Conservation (phyloP, 345 rosid genomes). For the Moringa oleifera region DNA sequence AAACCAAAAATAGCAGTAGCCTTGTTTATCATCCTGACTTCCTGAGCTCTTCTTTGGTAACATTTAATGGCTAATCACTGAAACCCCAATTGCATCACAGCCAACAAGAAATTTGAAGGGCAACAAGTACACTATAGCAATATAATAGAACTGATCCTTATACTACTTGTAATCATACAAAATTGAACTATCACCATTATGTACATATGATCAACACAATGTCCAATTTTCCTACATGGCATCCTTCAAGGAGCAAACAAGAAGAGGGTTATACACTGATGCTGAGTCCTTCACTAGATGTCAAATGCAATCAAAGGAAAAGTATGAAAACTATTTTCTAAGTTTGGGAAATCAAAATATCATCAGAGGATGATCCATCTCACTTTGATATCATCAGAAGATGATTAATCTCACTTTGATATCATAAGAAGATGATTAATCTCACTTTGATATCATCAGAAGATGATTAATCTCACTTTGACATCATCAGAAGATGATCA, state of each 20-base stretch:
- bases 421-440: too few species aligned
- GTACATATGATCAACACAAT: neutral
- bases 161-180: too few species aligned
- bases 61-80: too few species aligned
- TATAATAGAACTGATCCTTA: too few species aligned
- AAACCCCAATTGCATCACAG: too few species aligned
- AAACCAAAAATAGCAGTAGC: too few species aligned
- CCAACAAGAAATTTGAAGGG: too few species aligned
- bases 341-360: neutral
- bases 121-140: too few species aligned
- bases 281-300: neutral
- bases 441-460: too few species aligned
- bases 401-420: slow-evolving; percentile 5
- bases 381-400: slow-evolving; percentile 17
- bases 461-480: neutral
- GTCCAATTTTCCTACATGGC: neutral
- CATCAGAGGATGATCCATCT: neutral
- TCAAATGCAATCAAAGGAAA: neutral
- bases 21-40: too few species aligned
- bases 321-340: neutral
- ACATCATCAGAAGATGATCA: slow-evolving; percentile 29
- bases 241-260: neutral
- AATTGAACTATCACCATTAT: neutral
- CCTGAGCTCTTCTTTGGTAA: too few species aligned
- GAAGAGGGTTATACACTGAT: too few species aligned